Conservation (phyloP, 176 grass and related monocot genomes). For the Pontederia paniculata region DNA sequence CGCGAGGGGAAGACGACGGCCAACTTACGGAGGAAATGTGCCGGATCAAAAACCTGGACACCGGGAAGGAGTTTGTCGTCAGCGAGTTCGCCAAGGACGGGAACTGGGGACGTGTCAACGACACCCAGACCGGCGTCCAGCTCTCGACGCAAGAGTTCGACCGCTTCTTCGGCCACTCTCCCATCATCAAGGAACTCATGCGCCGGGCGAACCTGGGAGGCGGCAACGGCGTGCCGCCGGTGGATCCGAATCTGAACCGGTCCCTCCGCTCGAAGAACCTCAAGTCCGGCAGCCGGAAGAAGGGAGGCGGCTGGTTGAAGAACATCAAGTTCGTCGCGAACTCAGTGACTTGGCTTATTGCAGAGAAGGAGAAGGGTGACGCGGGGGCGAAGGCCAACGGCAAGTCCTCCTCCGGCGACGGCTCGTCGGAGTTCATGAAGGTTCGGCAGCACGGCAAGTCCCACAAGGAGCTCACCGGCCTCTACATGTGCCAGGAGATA, state of each 20-base stretch:
- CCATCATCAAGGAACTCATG: slow-evolving; percentile 57
- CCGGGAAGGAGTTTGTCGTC: slow-evolving; percentile 24
- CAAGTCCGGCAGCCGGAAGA: slow-evolving; percentile 29
- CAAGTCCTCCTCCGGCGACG: slow-evolving; percentile 2
- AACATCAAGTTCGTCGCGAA: slow-evolving; percentile 72
- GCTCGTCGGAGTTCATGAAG: slow-evolving; percentile 44
- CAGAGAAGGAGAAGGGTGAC: slow-evolving; percentile 42
- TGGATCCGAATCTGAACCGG: not conserved
- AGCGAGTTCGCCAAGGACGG: slow-evolving; percentile 35
- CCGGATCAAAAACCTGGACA: slow-evolving; percentile 21
- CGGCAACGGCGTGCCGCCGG: not conserved
- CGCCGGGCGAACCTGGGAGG: slow-evolving; percentile 39
- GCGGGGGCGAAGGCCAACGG: slow-evolving; percentile 11
- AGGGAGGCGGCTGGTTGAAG: slow-evolving; percentile 46
- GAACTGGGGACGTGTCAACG: slow-evolving; percentile 19
- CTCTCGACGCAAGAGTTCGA: slow-evolving; percentile 44
- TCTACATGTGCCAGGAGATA: slow-evolving; percentile 73
- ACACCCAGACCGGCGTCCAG: slow-evolving; percentile 19
- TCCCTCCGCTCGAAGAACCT: slow-evolving; percentile 23
- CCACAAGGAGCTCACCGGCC: slow-evolving; percentile 55
- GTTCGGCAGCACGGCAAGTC: slow-evolving; percentile 68
- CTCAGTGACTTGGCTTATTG: slow-evolving; percentile 35
- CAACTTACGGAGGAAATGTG: slow-evolving; percentile 2
- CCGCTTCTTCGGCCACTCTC: slow-evolving; percentile 37
- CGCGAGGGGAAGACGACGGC: not conserved